Evolutionary conservation across 1,284 basidiomycete genomes (phyloP).

Genomic region (Papiliotrema nemorosa): DNA sequence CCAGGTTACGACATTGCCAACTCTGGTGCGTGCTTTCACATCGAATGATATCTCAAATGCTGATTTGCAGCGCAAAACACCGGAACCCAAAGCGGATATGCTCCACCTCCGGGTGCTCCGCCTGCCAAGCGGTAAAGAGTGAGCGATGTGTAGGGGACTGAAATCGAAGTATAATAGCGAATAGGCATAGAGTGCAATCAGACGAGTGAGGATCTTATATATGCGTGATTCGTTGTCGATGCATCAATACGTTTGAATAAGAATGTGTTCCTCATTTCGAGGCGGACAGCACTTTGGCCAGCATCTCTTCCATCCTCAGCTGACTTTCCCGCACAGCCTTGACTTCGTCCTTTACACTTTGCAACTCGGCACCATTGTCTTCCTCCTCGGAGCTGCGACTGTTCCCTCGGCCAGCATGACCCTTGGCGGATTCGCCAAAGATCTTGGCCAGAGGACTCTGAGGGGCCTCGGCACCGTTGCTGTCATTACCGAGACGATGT

Average conservation of each 20-base stretch:
- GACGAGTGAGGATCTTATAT: too few species aligned
- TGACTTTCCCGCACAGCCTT: constrained; percentile 30
- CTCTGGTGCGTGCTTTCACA: constrained; percentile 10
- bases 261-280: background rate
- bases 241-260: background rate
- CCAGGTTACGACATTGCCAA: constrained; percentile 40
- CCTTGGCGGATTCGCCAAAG: constrained; percentile 5
- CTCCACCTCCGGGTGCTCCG: constrained; percentile 33
- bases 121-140: constrained; percentile 12
- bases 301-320: constrained; percentile 38
- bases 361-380: constrained; percentile 9
- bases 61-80: constrained; percentile 13
- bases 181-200: background rate
- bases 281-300: constrained; percentile 25
- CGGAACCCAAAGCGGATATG: constrained; percentile 16
- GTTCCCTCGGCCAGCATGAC: background rate
- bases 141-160: background rate
- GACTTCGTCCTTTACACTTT: constrained; percentile 27
- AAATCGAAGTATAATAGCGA: background rate
- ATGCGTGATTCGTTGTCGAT: background rate
- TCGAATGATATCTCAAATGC: constrained; percentile 3
- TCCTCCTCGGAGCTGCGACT: background rate
- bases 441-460: constrained; percentile 12
- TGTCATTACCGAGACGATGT: background rate
- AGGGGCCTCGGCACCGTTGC: background rate